Base-by-base conservation (phyloP, 768 basidiomycete species). In the Dendrothele bispora region DNA sequence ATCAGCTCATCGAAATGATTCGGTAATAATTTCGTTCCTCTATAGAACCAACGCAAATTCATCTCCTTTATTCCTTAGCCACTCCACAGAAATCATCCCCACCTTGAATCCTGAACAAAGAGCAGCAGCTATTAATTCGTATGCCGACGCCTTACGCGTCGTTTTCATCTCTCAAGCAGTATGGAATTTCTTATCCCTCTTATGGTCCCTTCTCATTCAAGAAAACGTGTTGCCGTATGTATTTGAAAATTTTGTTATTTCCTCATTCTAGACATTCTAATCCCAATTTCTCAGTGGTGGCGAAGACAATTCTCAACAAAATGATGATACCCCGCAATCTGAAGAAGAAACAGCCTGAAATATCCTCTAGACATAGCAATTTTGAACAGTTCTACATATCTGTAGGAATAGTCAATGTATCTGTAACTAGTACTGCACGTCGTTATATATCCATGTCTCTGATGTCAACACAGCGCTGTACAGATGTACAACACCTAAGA, bases 81-180 rank as follows among this genome's bases (percentile, higher is more conserved):
- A 87, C 58, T 84, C 82, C 42, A 82, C 88, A 34, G 78, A 75
- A 49, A 79, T 82, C 52, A 92, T 94, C 71, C 81, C 82, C 52
- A 68, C 66, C 39, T 71, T 95, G 43, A 67, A 80, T 20, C 81
- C 83, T 35, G 52, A 62, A 32, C 59, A 81, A 43, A 77, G 70
- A 56, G 65, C 74, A 52, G 82, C 80, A 41, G 92, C 90, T 7
- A 73, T 88, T 46, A 76, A 81, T 52, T 88, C 88, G 2, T 95
- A 93, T 67, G 82, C 82, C 38, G 79, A 82, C 60, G 88, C 91
- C 49, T 72, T 94, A 58, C 83, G 79, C 59, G 82, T 82, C 54
- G 89, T 91, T 50, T 95, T 94, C 72, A 82, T 91, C 49, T 84
- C 83, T 59, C 91, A 92, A 60, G 73, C 77, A 43, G 84, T 75